Percentiles rank a stretch among this genome's conserved stretches.
These are phyloP conservation scores for Nymphaea colorata DNA, from an alignment of 164 flowering plant genomes.

Conservation along the genomic window DNA sequence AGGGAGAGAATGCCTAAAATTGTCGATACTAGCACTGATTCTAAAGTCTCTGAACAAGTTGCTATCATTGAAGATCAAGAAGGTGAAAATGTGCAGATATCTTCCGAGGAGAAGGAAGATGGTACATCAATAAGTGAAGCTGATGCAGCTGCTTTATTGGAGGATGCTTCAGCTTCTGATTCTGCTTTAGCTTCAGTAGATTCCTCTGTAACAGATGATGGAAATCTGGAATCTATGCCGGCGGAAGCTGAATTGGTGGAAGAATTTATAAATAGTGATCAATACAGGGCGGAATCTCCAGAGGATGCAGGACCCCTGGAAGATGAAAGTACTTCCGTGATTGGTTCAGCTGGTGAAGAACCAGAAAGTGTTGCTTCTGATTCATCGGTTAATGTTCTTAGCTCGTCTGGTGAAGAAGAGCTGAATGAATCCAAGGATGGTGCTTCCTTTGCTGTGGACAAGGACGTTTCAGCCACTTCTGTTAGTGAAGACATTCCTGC, in stretches of 20 bases:
- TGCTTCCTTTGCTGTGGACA: slow-evolving; percentile 7
- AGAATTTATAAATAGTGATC: not conserved
- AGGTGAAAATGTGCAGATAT: not conserved
- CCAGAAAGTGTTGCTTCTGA: not conserved
- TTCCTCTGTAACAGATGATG: not conserved
- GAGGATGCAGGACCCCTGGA: not conserved
- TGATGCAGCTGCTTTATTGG: not conserved
- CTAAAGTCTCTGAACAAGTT: not conserved
- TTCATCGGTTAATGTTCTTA: not conserved
- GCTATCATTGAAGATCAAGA: not conserved
- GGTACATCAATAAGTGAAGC: not conserved
- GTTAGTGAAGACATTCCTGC: slow-evolving; percentile 7
- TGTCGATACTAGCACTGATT: slow-evolving; percentile 7
- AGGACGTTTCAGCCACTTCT: slow-evolving; percentile 5
- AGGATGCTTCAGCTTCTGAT: not conserved
- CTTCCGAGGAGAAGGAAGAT: not conserved
- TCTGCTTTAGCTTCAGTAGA: not conserved
- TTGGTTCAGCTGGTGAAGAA: not conserved
- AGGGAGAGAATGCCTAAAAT: slow-evolving; percentile 31
- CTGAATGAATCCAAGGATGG: slow-evolving; percentile 5
- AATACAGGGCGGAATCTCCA: not conserved
- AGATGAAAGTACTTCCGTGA: not conserved
- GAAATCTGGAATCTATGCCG: not conserved
- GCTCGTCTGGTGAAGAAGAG: not conserved
- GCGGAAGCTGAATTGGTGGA: not conserved